phyloP scores from a whole-genome alignment of 768 basidiomycete genomes.

The Symmetrospora coprosmae region DNA sequence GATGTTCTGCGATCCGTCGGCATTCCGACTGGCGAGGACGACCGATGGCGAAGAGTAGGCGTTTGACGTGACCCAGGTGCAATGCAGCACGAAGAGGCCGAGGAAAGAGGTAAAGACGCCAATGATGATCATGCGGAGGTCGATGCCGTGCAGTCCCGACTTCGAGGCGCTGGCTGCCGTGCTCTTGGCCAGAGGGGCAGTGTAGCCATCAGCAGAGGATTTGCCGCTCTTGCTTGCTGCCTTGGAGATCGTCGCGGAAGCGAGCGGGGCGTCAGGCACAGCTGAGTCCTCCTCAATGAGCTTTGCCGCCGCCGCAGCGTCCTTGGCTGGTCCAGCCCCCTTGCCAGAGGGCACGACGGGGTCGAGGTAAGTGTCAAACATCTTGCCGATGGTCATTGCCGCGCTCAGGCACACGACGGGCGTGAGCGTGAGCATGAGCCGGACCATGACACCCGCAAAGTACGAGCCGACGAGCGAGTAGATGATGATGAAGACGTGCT shows the following conservation, averaged over 20 bases:
- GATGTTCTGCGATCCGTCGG: conserved; percentile 79
- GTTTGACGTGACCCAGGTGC: conserved; percentile 84
- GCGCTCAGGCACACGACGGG: conserved; percentile 90
- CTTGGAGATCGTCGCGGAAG: conserved; percentile 37
- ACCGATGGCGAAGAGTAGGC: conserved; percentile 98
- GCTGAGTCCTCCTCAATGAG: conserved; percentile 8
- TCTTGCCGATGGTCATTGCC: conserved; percentile 73
- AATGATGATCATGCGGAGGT: conserved; percentile 63
- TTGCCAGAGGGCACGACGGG: conserved; percentile 51
- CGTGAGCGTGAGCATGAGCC: conserved; percentile 91
- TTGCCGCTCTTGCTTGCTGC: conserved; percentile 51
- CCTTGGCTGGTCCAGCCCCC: too few species aligned
- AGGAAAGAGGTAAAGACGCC: conserved; percentile 63
- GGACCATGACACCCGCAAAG: conserved; percentile 99
- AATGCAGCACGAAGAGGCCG: conserved; percentile 82
- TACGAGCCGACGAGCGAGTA: conserved; percentile 91
- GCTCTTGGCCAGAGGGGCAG: neutral
- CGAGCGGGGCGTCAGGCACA: conserved; percentile 31
- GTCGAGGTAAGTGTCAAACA: conserved; percentile 82
- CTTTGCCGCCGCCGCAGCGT: neutral
- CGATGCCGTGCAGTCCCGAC: conserved; percentile 76
- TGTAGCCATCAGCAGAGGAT: conserved; percentile 31
- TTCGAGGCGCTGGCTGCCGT: too few species aligned
- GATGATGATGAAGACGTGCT: conserved; percentile 96
- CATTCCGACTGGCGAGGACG: conserved; percentile 62